Conservation (phyloP, 306 rosid species). For the Rubus parviflorus region DNA sequence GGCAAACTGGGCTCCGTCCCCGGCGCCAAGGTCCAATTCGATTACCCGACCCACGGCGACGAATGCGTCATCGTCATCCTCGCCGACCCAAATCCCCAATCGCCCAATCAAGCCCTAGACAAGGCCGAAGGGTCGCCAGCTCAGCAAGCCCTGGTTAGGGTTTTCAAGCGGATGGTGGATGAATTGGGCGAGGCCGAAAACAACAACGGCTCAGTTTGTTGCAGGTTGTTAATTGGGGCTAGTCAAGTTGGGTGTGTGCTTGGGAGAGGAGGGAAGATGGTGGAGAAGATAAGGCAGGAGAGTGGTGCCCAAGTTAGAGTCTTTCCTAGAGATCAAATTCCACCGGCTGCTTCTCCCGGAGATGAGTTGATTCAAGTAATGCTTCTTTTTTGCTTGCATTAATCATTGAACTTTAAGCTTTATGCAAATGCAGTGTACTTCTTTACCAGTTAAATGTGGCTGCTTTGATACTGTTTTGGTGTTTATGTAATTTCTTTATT, state of each 20-base stretch:
- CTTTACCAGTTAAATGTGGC: neutral
- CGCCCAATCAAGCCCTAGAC: slow-evolving; percentile 25
- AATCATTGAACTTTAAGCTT: neutral
- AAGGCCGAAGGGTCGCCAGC: slow-evolving; percentile 44
- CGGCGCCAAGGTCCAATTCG: slow-evolving; percentile 46
- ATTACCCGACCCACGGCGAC: slow-evolving; percentile 43
- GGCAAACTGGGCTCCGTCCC: slow-evolving; percentile 35
- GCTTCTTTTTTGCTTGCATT: neutral
- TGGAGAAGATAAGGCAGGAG: slow-evolving; percentile 71
- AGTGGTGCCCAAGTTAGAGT: slow-evolving; percentile 73
- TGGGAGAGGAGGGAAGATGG: slow-evolving; percentile 66
- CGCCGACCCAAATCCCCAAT: slow-evolving; percentile 22
- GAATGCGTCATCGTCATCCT: slow-evolving; percentile 48
- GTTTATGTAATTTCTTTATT: neutral
- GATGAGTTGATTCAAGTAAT: slow-evolving; percentile 78
- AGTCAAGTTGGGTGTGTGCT: slow-evolving; percentile 65
- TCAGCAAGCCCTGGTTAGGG: slow-evolving; percentile 59
- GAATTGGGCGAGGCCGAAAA: slow-evolving; percentile 19
- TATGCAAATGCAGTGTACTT: neutral
- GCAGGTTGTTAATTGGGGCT: slow-evolving; percentile 61
- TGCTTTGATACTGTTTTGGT: neutral
- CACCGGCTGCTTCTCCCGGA: slow-evolving; percentile 46
- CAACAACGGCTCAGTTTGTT: slow-evolving; percentile 35
- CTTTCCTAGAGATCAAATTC: slow-evolving; percentile 59
- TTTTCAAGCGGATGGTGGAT: slow-evolving; percentile 49